Conservation (phyloP, 228 moss, liverwort and hornwort genomes). For the Sphagnum magellanicum region DNA sequence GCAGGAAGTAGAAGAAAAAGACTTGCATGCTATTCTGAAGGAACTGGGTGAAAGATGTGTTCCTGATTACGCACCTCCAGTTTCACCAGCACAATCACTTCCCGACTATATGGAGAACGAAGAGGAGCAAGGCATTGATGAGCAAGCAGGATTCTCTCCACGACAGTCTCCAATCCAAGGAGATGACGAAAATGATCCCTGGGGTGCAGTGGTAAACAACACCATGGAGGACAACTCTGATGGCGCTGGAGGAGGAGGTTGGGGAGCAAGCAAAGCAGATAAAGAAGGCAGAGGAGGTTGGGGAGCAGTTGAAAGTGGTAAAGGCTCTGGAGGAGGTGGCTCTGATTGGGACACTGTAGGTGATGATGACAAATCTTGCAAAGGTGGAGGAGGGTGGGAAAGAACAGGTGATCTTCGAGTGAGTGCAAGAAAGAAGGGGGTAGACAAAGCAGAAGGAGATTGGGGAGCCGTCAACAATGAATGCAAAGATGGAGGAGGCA, state of each 20-base stretch:
- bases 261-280: conserved; percentile 10
- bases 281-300: conserved; percentile 2
- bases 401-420: too few relatives aligned
- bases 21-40: conserved; percentile 46
- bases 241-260: conserved; percentile 1
- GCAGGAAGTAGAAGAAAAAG: conserved; percentile 11
- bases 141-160: conserved; percentile 40
- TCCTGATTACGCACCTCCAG: conserved; percentile 31
- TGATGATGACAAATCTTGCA: too few relatives aligned
- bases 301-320: background rate
- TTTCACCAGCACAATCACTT: conserved; percentile 22
- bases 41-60: conserved; percentile 43
- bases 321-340: background rate
- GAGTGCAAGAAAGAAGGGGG: too few relatives aligned
- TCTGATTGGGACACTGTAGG: too few relatives aligned
- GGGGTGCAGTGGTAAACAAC: conserved; percentile 7
- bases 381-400: too few relatives aligned
- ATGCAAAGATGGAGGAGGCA: background rate
- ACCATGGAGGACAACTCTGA: too few relatives aligned
- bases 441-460: background rate
- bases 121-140: conserved; percentile 1
- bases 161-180: conserved; percentile 9
- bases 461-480: background rate
- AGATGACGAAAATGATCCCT: conserved; percentile 8
- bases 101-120: conserved; percentile 13